Base-by-base conservation (phyloP, 2,329 filamentous ascomycete species). In the Xylaria sp. region DNA sequence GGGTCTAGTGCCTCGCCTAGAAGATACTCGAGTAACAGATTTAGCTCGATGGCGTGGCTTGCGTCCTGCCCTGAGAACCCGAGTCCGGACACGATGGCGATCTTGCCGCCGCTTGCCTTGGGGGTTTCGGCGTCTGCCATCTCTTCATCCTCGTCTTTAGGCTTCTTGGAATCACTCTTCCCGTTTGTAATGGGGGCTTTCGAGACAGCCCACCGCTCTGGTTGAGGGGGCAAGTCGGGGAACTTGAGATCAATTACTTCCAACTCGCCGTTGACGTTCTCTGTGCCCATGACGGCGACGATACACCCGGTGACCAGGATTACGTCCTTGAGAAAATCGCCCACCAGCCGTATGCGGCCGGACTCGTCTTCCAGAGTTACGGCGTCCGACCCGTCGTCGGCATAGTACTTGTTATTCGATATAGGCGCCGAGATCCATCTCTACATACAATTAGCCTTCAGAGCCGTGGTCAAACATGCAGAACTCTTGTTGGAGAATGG, bases 311-410 rank as follows among this genome's bases (percentile, higher is more conserved):
- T 99, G 2, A 97, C 95, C 8, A 98, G 87, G 69, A 93, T 85
- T 28, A 92, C 86, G 0, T 87, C 86, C 71, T 87, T 84, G 57
- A 99, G 83, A 23, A 89, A 80, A 51, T 88, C 86, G 2, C 96
- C 96, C 0, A 92, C 90, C 8, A 99, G 84, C 23, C 90, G 88
- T 73, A 99, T 85, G 28, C 97, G 91, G 56, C 96, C 96, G 0
- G 94, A 98, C 80, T 98, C 95, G 79, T 99, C 96, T 80, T 99
- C 96, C 48, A 99, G 84, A 90, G 97, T 97, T 74, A 94, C 88
- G 69, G 94, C 89, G 61, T 91, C 87, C 66, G 83, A 81, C 67
- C 83, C 81, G 70, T 89, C 85, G 10, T 87, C 82, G 44, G 88
- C 89, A 73, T 90, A 87, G 81, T 97, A 98, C 74, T 94, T 96